phyloP scores from a whole-genome alignment of 1,284 basidiomycete species.

The Puccinia polysora region DNA sequence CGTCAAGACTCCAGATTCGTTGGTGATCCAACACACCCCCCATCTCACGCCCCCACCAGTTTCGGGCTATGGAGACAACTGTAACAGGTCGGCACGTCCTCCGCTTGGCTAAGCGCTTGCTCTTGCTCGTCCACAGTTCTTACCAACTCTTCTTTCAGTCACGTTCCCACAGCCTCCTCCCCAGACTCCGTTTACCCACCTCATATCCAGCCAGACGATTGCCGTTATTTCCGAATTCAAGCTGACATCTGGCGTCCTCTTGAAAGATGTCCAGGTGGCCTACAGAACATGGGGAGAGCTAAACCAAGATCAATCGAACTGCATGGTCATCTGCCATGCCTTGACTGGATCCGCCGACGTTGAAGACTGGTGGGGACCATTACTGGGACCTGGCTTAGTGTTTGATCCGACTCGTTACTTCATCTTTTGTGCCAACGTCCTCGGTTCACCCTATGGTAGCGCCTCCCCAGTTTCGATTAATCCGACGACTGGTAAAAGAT shows the following conservation, averaged over 20 bases:
- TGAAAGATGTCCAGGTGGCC: slow-evolving; percentile 78
- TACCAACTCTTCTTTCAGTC: too few species aligned
- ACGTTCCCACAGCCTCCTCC: slow-evolving; percentile 17
- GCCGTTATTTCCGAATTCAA: slow-evolving; percentile 68
- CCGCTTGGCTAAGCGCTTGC: too few species aligned
- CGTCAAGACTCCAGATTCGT: too few species aligned
- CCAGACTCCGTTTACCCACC: slow-evolving; percentile 27
- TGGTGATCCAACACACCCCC: too few species aligned
- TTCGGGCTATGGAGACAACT: too few species aligned
- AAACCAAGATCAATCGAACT: slow-evolving; percentile 73
- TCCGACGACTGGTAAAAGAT: slow-evolving; percentile 68
- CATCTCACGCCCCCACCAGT: too few species aligned
- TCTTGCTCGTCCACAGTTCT: too few species aligned
- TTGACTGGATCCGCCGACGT: slow-evolving; percentile 95
- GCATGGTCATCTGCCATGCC: slow-evolving; percentile 94
- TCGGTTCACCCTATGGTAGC: slow-evolving; percentile 93
- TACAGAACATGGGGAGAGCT: slow-evolving; percentile 96
- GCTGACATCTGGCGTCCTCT: slow-evolving; percentile 70
- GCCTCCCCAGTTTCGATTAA: slow-evolving; percentile 78
- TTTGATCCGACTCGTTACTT: slow-evolving; percentile 87
- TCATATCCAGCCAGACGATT: slow-evolving; percentile 63
- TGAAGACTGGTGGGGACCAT: slow-evolving; percentile 97
- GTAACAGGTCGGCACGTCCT: too few species aligned
- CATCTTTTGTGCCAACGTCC: slow-evolving; percentile 87
- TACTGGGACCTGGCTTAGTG: slow-evolving; percentile 81